phyloP scores from a whole-genome alignment of 768 basidiomycete genomes.

The Fibroporia radiculosa region DNA sequence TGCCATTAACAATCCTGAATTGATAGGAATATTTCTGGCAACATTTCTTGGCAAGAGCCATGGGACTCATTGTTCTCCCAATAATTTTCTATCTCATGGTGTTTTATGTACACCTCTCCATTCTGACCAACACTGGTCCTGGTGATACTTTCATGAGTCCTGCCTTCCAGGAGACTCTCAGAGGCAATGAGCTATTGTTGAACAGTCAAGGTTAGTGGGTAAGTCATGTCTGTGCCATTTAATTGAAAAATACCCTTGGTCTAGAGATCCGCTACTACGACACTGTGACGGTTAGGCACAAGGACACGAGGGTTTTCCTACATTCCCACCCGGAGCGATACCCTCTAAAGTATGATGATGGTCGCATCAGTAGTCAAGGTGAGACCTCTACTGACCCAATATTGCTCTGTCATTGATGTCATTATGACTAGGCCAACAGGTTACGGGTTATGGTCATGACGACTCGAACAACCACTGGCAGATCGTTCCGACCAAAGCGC shows the following conservation, averaged over 20 bases:
- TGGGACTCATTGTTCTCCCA: constrained; percentile 85
- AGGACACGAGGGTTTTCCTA: constrained; percentile 86
- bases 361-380: constrained; percentile 92
- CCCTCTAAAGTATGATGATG: constrained; percentile 91
- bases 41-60: constrained; percentile 80
- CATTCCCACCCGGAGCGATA: constrained; percentile 92
- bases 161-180: constrained; percentile 92
- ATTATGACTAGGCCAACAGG: constrained; percentile 80
- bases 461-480: constrained; percentile 97
- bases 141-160: constrained; percentile 98
- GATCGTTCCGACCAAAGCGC: constrained; percentile 88
- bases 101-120: constrained; percentile 92
- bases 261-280: constrained; percentile 93
- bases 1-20: background rate
- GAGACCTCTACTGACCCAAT: background rate
- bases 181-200: constrained; percentile 85
- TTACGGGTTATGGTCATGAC: constrained; percentile 90
- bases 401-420: background rate
- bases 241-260: background rate
- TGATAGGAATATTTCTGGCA: constrained; percentile 77
- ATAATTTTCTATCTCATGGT: constrained; percentile 87
- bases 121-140: constrained; percentile 82
- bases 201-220: constrained; percentile 74
- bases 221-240: background rate
- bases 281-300: constrained; percentile 80